phyloP scores from a whole-genome alignment of 176 grass and related monocot genomes.

The Saccharum officinarum region DNA sequence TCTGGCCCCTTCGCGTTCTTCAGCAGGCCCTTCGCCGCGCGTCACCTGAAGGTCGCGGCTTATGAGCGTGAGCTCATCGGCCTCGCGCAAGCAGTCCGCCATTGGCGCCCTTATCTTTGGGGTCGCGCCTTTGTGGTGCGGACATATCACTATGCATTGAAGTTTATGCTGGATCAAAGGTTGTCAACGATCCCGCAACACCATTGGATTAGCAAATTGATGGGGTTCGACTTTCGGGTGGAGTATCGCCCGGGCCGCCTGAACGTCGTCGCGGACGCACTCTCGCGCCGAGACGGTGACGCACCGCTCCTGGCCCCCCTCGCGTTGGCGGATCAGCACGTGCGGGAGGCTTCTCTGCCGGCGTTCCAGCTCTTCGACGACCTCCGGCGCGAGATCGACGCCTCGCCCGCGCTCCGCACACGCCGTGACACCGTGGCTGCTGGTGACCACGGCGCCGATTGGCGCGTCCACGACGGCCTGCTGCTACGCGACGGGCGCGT shows the following conservation, averaged over 20 bases:
- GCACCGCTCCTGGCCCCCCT: too few species aligned
- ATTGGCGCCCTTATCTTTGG: background rate
- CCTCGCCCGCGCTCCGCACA: fast-evolving
- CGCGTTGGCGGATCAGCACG: background rate
- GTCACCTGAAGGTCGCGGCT: background rate
- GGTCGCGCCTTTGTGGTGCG: background rate
- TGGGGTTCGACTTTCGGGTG: too few species aligned
- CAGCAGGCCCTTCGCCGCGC: background rate
- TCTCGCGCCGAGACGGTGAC: background rate
- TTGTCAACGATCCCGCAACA: background rate
- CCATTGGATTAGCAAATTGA: too few species aligned
- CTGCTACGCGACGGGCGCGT: background rate
- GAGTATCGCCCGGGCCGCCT: too few species aligned
- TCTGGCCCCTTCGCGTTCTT: background rate
- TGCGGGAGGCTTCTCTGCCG: too few species aligned
- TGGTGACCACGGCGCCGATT: background rate
- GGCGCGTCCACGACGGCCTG: background rate
- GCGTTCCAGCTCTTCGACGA: too few species aligned
- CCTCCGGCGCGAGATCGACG: too few species aligned
- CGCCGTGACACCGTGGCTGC: too few species aligned
- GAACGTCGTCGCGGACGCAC: too few species aligned
- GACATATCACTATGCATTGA: background rate
- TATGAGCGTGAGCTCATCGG: background rate
- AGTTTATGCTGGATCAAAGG: background rate
- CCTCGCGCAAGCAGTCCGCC: background rate